phyloP scores from a whole-genome alignment of 1,284 basidiomycete genomes.

The Fomitopsis palustris region DNA sequence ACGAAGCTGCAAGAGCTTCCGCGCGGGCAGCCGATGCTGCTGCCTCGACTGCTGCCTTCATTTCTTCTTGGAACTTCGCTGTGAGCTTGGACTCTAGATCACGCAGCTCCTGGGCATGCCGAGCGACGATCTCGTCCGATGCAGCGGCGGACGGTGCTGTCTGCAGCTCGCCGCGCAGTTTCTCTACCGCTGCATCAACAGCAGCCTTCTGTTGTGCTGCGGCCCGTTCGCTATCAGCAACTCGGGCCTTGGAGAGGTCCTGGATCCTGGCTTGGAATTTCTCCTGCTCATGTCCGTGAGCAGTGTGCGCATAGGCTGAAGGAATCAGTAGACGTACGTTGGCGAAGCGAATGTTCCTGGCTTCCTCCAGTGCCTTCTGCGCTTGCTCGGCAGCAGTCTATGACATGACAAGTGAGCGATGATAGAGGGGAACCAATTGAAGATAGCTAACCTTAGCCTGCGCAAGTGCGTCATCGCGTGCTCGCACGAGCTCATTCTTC shows the following conservation, averaged over 20 bases:
- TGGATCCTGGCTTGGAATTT: conserved; percentile 41
- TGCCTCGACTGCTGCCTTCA: conserved; percentile 46
- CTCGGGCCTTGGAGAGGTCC: conserved; percentile 35
- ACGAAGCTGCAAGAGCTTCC: conserved; percentile 23
- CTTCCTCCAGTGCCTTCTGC: conserved; percentile 44
- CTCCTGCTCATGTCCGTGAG: conserved; percentile 28
- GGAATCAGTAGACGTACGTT: conserved; percentile 27
- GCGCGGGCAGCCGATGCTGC: conserved; percentile 30
- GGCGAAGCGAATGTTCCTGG: conserved; percentile 36
- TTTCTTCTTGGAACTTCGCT: conserved; percentile 50
- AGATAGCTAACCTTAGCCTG: conserved; percentile 46
- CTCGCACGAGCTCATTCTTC: conserved; percentile 51
- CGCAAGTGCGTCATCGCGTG: conserved; percentile 55
- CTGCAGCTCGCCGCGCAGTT: conserved; percentile 45
- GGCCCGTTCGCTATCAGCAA: conserved; percentile 33
- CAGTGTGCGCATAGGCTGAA: background rate
- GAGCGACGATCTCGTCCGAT: conserved; percentile 40
- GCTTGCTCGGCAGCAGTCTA: conserved; percentile 45
- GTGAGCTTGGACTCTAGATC: conserved; percentile 49
- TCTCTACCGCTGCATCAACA: conserved; percentile 52
- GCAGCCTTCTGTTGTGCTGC: conserved; percentile 40
- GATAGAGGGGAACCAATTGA: background rate
- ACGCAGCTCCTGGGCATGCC: conserved; percentile 58
- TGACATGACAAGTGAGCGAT: background rate
- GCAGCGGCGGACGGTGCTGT: conserved; percentile 17